Conservation (phyloP, 1,284 basidiomycete genomes). For the Rhodotorula sp. region DNA sequence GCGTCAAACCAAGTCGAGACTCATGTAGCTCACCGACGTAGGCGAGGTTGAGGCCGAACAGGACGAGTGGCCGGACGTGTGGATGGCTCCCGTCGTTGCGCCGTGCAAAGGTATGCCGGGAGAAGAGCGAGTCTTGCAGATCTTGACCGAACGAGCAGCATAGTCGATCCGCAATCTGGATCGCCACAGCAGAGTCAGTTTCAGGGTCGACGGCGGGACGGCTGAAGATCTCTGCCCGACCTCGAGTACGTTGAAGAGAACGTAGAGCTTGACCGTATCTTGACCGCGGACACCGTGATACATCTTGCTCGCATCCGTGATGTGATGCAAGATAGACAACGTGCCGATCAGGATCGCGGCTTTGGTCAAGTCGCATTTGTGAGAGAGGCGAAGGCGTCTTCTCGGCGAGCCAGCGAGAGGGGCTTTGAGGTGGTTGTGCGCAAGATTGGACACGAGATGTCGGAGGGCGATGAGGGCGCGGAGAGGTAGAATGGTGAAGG, state of each 20-base stretch:
- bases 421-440: constrained; percentile 14
- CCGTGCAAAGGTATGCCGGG: constrained; percentile 77
- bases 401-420: background rate
- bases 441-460: constrained; percentile 58
- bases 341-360: constrained; percentile 73
- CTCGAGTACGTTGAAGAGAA: constrained; percentile 97
- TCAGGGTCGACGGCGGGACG: background rate
- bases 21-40: constrained; percentile 69
- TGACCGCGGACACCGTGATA: constrained; percentile 99
- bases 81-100: constrained; percentile 53
- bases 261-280: constrained; percentile 97
- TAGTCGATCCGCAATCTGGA: constrained; percentile 87
- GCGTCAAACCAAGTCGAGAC: background rate
- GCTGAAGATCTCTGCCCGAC: constrained; percentile 53
- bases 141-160: constrained; percentile 98
- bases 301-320: constrained; percentile 96
- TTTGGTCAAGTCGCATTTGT: constrained; percentile 87
- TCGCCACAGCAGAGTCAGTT: background rate
- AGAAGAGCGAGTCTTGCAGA: constrained; percentile 93
- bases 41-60: constrained; percentile 76
- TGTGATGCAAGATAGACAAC: constrained; percentile 69
- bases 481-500: constrained; percentile 95
- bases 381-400: constrained; percentile 66
- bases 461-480: constrained; percentile 55
- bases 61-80: constrained; percentile 71